phyloP scores from a whole-genome alignment of 208 protist species.

The Trypanosoma platydactyli region DNA sequence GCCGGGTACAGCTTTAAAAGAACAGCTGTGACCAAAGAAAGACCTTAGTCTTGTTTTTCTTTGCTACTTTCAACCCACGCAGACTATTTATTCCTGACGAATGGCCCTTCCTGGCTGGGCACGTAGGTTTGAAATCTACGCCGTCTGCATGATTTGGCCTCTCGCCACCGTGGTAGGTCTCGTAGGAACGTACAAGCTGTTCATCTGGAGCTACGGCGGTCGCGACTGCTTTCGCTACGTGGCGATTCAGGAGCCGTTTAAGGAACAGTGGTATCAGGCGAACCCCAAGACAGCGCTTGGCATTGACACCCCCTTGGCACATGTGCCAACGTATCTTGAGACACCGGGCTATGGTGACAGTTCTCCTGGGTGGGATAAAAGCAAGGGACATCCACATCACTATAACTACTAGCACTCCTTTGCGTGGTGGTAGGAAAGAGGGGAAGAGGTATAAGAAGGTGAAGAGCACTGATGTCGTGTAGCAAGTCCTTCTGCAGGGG shows the following conservation, averaged over 20 bases:
- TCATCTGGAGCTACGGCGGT: constrained; percentile 90
- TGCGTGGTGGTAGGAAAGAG: not conserved
- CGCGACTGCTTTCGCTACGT: constrained; percentile 88
- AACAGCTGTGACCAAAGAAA: too few species aligned
- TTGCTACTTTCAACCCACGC: not conserved
- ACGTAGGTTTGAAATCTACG: constrained; percentile 79
- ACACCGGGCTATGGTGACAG: constrained; percentile 59
- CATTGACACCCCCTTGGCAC: constrained; percentile 78
- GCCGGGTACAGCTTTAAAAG: too few species aligned
- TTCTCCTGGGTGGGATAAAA: constrained; percentile 10
- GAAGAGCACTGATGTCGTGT: not conserved
- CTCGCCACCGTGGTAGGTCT: constrained; percentile 59
- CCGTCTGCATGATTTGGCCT: constrained; percentile 85
- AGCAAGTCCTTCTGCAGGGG: not conserved
- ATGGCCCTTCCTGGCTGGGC: constrained; percentile 78
- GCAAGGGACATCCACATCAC: constrained; percentile 65
- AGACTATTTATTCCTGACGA: not conserved
- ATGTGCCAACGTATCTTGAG: constrained; percentile 84
- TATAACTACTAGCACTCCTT: constrained; percentile 51
- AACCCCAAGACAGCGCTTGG: constrained; percentile 81
- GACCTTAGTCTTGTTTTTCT: not conserved
- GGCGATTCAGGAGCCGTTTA: constrained; percentile 81
- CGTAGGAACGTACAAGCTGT: constrained; percentile 69
- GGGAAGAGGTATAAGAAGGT: constrained; percentile 1
- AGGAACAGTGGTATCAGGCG: constrained; percentile 85